Base-by-base conservation (phyloP, 1,139 yeast genomes). In the Candida buenavistaensis region DNA sequence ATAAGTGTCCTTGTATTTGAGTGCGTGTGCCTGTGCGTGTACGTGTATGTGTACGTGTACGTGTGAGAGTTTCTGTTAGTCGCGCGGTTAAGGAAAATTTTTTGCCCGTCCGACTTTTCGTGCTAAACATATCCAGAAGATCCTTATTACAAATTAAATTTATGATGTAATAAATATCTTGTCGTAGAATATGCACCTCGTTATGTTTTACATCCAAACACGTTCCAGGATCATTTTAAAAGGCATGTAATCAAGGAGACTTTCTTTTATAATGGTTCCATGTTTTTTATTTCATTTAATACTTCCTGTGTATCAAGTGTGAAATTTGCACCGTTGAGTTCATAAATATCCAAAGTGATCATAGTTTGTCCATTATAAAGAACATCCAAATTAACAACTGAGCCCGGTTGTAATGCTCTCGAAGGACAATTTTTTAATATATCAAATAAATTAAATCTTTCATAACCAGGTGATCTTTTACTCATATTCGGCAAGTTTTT, bases 301-400 rank as follows among this genome's bases (percentile, higher is more conserved):
- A 30, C 4, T 14, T 13, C 14, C 6, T 32, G n/a, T 30, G 32
- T 39, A 3, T 41, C 43, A 8, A 19, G 9, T 6, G 32, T 33
- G 9, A 39, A 35, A 25, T 39, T 33, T 6, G 26, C 32, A 6
- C 43, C 45, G 32, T 37, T 31, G 4, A 41, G 27, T 17, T 37
- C 41, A 20, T 35, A 31, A 14, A 41, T 33, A 12, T 32, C 32
- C n/a, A 41, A 16, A 2, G 38, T 36, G 12, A 12, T 26, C 2
- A 46, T 30, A 1, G 23, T 31, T 11, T 35, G 23, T 4, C 57
- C 57, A 36, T 51, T 45, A 35, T 37, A 54, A 33, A 38, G 46
- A 1, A 53, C 58, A 19, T 45, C 46, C 15, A 50, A 30, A 36
- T 45, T 50, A 3, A 55, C 46, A 6, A 53, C 33, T 7, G 46